Evolutionary conservation across 345 rosid species (phyloP).

Genomic region (Streptanthus diversifolius): DNA sequence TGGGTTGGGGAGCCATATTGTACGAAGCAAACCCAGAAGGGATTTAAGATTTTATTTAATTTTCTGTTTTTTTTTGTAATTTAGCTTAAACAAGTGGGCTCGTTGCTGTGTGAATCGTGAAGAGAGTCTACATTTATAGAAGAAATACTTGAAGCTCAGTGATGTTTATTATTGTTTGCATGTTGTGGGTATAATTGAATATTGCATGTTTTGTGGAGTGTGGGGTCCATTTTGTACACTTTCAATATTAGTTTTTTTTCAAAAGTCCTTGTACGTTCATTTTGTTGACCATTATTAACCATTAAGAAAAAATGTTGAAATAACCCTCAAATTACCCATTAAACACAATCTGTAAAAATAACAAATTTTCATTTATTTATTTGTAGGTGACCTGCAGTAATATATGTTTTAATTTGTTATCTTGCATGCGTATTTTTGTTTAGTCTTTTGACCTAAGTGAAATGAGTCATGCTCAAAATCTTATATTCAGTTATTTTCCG

Average conservation of each 20-base stretch:
- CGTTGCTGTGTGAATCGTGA: constrained; percentile 11
- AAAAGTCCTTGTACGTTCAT: neutral
- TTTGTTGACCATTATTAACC: neutral
- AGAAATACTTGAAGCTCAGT: constrained; percentile 24
- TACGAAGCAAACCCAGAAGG: constrained; percentile 11
- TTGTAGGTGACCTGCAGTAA: too few species aligned
- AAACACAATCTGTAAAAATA: neutral
- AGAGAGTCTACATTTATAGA: constrained; percentile 27
- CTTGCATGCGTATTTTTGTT: too few species aligned
- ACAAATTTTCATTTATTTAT: neutral
- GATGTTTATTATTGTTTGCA: constrained; percentile 34
- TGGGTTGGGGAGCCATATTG: constrained; percentile 63
- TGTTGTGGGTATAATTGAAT: constrained; percentile 32
- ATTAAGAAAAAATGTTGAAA: neutral
- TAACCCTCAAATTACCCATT: neutral
- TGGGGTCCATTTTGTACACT: constrained; percentile 28
- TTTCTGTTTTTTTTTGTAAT: neutral
- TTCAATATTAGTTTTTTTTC: neutral
- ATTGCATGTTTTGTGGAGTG: constrained; percentile 30
- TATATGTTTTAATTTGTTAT: too few species aligned
- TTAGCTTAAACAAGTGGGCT: constrained; percentile 14
- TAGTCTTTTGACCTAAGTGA: too few species aligned
- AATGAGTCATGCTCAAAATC: too few species aligned
- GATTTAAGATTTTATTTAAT: neutral
- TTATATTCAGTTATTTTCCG: neutral